These are phyloP conservation scores for Colletotrichum viniferum DNA, from an alignment of 2,329 filamentous ascomycete genomes.

Conservation along the genomic window DNA sequence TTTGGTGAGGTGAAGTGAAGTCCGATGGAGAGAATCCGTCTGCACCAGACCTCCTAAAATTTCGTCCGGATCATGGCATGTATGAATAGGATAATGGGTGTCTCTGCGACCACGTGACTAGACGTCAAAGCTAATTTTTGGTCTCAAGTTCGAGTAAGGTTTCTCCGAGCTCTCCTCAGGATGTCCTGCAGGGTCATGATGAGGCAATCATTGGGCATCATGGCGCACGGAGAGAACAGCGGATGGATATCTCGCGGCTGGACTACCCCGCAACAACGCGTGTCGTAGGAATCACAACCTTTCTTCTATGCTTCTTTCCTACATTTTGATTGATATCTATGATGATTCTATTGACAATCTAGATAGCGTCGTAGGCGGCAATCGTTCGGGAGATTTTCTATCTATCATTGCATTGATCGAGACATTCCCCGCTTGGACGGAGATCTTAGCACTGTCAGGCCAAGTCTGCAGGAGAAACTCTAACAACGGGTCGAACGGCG, in stretches of 20 bases:
- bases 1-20: background rate
- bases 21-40: background rate
- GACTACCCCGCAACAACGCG: background rate
- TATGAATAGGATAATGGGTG: background rate
- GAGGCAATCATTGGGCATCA: background rate
- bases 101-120: constrained; percentile 4
- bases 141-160: constrained; percentile 8
- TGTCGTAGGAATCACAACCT: background rate
- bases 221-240: background rate
- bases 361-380: background rate
- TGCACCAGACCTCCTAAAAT: background rate
- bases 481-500: background rate
- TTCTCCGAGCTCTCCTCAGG: background rate
- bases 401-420: background rate
- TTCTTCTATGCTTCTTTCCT: background rate
- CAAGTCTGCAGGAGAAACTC: background rate
- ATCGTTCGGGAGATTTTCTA: background rate
- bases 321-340: background rate
- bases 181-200: background rate
- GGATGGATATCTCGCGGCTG: background rate
- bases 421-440: constrained; percentile 2
- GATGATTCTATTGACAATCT: background rate
- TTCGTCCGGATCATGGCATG: background rate
- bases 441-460: constrained; percentile 4
- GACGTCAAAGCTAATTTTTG: constrained; percentile 12